These are phyloP conservation scores for Diacronema lutheri DNA, from an alignment of 78 protist genomes.

Conservation along the genomic window DNA sequence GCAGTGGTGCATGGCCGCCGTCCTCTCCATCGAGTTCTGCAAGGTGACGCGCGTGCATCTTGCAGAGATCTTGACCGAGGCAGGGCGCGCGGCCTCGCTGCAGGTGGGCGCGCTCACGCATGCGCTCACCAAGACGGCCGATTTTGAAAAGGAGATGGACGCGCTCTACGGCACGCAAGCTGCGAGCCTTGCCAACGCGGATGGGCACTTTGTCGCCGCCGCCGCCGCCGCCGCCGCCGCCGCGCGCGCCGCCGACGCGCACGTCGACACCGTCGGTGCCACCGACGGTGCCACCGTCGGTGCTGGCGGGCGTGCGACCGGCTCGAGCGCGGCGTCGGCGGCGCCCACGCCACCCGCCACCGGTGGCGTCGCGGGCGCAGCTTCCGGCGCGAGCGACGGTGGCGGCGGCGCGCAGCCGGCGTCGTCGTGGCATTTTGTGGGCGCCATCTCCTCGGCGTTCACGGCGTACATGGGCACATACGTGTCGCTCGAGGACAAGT, in stretches of 20 bases:
- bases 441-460: conserved; percentile 17
- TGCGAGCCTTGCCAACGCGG: too few species aligned
- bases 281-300: not conserved
- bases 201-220: not conserved
- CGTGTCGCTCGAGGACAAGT: conserved; percentile 13
- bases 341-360: not conserved
- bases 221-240: not conserved
- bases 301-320: too few species aligned
- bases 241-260: too few species aligned
- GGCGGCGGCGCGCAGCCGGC: too few species aligned
- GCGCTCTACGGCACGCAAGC: too few species aligned
- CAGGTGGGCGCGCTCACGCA: conserved; percentile 21
- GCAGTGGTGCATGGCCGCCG: conserved; percentile 18
- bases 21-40: conserved; percentile 40
- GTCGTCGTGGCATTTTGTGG: too few species aligned
- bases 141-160: too few species aligned
- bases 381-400: too few species aligned
- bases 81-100: not conserved
- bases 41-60: conserved; percentile 11
- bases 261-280: too few species aligned
- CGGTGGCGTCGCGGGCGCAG: not conserved
- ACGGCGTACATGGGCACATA: conserved; percentile 17
- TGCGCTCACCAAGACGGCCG: conserved; percentile 24
- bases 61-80: not conserved
- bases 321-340: not conserved